These are phyloP conservation scores for Jacaranda mimosifolia DNA, from an alignment of 257 asterid species.

Conservation along the genomic window DNA sequence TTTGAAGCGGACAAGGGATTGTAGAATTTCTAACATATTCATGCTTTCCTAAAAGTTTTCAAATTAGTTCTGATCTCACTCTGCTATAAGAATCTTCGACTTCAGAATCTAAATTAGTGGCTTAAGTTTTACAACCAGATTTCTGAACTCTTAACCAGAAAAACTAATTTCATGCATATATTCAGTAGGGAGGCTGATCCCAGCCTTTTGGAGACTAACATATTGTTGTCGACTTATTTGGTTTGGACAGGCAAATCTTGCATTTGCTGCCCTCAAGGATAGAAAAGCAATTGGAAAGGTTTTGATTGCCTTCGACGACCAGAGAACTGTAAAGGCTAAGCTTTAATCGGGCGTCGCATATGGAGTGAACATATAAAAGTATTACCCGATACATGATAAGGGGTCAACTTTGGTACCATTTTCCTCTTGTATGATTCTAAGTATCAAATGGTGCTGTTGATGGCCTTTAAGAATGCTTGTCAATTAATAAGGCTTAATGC, in stretches of 20 bases:
- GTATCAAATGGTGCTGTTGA: conserved; percentile 13
- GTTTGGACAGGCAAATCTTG: conserved; percentile 76
- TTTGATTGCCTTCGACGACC: conserved; percentile 70
- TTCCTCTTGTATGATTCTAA: conserved; percentile 25
- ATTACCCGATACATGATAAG: neutral
- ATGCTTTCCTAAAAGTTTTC: neutral
- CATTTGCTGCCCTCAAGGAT: conserved; percentile 82
- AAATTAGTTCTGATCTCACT: neutral
- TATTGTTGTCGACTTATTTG: neutral
- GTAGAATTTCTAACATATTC: too few relatives aligned
- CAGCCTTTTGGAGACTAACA: neutral
- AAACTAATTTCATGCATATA: neutral
- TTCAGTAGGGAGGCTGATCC: neutral
- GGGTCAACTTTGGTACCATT: neutral
- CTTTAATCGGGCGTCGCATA: conserved; percentile 37
- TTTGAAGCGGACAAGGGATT: too few relatives aligned
- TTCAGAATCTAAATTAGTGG: neutral
- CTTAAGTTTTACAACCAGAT: neutral
- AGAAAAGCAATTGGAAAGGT: conserved; percentile 96
- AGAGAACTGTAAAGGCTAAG: conserved; percentile 56
- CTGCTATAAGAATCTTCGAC: neutral
- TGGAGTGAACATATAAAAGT: neutral
- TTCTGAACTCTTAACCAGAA: neutral
- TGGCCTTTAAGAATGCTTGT: neutral
- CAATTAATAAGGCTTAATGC: conserved; percentile 11